Conservation (phyloP, 495 filamentous ascomycete genomes). For the Venustampulla echinocandica region DNA sequence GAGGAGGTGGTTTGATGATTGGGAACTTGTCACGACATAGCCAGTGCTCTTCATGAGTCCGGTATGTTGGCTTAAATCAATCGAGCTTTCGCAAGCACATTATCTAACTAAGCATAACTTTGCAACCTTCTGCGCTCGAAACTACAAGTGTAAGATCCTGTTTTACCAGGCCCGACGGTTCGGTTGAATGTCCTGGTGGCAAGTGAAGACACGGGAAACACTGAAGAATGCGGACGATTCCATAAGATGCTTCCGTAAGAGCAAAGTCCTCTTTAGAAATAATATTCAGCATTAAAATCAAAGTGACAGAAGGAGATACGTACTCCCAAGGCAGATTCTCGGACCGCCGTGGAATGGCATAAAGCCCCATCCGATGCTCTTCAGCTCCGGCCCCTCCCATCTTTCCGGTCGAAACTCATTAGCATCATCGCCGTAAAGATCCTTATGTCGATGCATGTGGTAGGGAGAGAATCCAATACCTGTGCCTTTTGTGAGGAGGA, state of each 20-base stretch:
- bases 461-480: constrained; percentile 35
- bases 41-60: no score
- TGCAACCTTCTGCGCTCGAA: constrained; percentile 26
- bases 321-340: constrained; percentile 35
- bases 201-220: constrained; percentile 36
- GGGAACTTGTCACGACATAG: no score
- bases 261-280: constrained; percentile 43
- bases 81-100: no score
- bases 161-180: not conserved
- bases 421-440: constrained; percentile 42
- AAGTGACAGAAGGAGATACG: constrained; percentile 4
- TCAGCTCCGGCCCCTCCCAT: constrained; percentile 33
- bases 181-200: constrained; percentile 16
- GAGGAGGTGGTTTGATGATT: no score
- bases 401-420: constrained; percentile 43
- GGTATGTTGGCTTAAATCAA: no score
- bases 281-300: constrained; percentile 31
- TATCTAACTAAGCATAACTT: constrained; percentile 14
- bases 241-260: constrained; percentile 45
- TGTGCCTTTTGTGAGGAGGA: constrained; percentile 38
- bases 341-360: constrained; percentile 55
- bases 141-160: constrained; percentile 29
- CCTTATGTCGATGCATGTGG: constrained; percentile 43
- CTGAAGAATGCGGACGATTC: constrained; percentile 51
- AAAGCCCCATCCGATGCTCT: constrained; percentile 46